Evolutionary conservation across 768 basidiomycete genomes (phyloP), one percentile per base, ranked within the genome.

Genomic region (Cubamyces sp.): DNA sequence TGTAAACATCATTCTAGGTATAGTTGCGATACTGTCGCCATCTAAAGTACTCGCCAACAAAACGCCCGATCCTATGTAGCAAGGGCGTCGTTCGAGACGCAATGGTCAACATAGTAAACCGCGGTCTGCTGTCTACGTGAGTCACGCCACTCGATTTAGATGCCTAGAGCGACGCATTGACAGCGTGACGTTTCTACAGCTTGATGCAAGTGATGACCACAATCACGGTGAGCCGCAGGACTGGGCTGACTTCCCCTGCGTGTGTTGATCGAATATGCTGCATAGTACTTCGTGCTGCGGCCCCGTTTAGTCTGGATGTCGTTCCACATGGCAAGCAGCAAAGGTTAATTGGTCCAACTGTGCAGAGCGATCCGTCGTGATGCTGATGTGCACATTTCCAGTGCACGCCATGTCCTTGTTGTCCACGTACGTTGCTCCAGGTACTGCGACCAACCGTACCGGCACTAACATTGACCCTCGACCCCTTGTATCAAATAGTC

Each of bases 281-380:
- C 28, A n/a, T 16, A 64, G 63, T 64, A 60, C 55, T 64, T 60
- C 49, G 54, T 49, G 5, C 12, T 54, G 15, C 48, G 54, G 11
- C 63, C 63, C 1, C 47, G 34, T 7, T 25, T 60, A 15, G 48
- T 60, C 18, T 64, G 63, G 63, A 34, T 64, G 26, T 50, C 58
- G 18, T 64, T 64, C 49, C 63, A 60, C 34, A 39, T 60, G 41
- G 48, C 58, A 7, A 56, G 58, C 28, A 64, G 54, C 49, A 64
- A 64, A 52, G 57, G 62, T 64, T 3, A 26, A 57, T 43, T 12
- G n/a, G 5, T 26, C 19, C 39, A 1, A 23, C 3, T 51, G 14
- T 6, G 25, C 28, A 34, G 1, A 34, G 4, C 9, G 9, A 6
- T 11, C 34, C 34, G 9, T 11, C 9, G 6, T 23, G 46, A 59